phyloP scores from a whole-genome alignment of 2,329 filamentous ascomycete species.

The Sarocladium oryzae region DNA sequence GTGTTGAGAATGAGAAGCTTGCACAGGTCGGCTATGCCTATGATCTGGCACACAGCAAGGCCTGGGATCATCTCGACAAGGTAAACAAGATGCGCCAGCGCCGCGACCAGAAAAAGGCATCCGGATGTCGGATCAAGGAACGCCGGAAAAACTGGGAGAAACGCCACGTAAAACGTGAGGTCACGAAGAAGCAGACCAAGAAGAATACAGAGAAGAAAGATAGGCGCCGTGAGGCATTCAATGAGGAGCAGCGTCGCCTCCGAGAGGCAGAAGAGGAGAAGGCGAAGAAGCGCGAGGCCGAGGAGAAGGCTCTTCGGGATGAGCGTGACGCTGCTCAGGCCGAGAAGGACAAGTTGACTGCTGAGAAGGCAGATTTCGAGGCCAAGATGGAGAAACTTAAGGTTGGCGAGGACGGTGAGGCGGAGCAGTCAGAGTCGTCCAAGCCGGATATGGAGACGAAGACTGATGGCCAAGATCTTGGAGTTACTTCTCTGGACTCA shows the following conservation, averaged over 20 bases:
- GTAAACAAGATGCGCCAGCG: slow-evolving; percentile 43
- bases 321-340: slow-evolving; percentile 21
- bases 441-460: background rate
- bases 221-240: slow-evolving; percentile 21
- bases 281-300: slow-evolving; percentile 20
- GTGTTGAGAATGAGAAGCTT: slow-evolving; percentile 50
- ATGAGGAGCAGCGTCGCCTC: slow-evolving; percentile 21
- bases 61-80: slow-evolving; percentile 42
- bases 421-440: background rate
- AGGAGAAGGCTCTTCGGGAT: slow-evolving; percentile 21
- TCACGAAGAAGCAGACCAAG: slow-evolving; percentile 33
- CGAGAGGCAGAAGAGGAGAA: slow-evolving; percentile 21
- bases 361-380: slow-evolving; percentile 13
- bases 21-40: slow-evolving; percentile 52
- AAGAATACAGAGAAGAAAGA: slow-evolving; percentile 32
- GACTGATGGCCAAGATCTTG: slow-evolving; percentile 10
- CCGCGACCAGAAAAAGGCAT: slow-evolving; percentile 42
- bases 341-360: slow-evolving; percentile 21
- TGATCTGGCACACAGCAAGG: slow-evolving; percentile 55
- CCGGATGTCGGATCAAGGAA: slow-evolving; percentile 36
- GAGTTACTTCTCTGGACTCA: slow-evolving; percentile 9
- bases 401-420: slow-evolving; percentile 1
- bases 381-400: slow-evolving; percentile 8
- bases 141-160: slow-evolving; percentile 44
- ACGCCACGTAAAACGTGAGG: slow-evolving; percentile 36